Evolutionary conservation across 331 rosid species (phyloP).

Genomic region (Erythrophleum ivorense): DNA sequence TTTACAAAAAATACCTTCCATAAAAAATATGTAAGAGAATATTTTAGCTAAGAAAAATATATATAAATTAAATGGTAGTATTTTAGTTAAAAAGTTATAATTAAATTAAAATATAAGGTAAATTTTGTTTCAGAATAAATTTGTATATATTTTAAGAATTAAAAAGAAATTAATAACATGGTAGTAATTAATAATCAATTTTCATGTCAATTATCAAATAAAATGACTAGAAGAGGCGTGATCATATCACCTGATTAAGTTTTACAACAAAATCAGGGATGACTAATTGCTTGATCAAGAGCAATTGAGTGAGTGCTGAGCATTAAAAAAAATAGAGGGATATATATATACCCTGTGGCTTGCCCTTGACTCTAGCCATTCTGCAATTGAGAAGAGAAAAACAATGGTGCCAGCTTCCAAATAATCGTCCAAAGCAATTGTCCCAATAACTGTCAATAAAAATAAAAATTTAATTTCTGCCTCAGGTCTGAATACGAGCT

Average conservation of each 20-base stretch:
- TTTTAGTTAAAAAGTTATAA: too few relatives aligned
- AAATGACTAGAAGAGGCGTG: too few relatives aligned
- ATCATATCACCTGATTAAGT: background rate
- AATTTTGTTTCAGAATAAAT: too few relatives aligned
- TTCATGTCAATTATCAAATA: background rate
- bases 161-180: too few relatives aligned
- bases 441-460: conserved; percentile 67
- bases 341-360: conserved; percentile 68
- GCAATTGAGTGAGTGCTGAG: conserved; percentile 3
- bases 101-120: too few relatives aligned
- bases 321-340: background rate
- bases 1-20: too few relatives aligned
- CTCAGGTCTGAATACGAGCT: background rate
- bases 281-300: conserved; percentile 2
- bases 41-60: too few relatives aligned
- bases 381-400: conserved; percentile 86
- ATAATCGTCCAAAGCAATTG: conserved; percentile 73
- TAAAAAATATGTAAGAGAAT: too few relatives aligned
- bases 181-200: background rate
- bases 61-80: too few relatives aligned
- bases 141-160: too few relatives aligned
- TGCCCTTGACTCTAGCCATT: conserved; percentile 90
- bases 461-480: background rate
- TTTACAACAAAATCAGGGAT: background rate
- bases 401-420: conserved; percentile 93